Percentiles rank a stretch among this genome's conserved stretches.
These are phyloP conservation scores for Wickerhamiella parazyma DNA, from an alignment of 805 yeast genomes.

Conservation along the genomic window DNA sequence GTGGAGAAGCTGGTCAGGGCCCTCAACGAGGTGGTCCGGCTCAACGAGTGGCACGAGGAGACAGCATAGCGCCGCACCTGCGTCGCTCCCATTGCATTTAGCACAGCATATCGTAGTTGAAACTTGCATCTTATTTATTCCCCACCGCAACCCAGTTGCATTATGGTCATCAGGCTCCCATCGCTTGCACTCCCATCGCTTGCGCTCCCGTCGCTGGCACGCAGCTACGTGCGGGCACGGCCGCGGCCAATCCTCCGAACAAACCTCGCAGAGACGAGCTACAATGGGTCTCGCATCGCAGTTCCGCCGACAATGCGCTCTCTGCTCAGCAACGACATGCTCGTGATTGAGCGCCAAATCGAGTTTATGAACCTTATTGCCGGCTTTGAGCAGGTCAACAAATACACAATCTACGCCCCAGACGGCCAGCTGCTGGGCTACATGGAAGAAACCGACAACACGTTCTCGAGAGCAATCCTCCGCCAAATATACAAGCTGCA, in stretches of 20 bases:
- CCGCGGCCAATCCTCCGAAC: constrained; percentile 2
- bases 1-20: constrained; percentile 24
- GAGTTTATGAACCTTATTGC: constrained; percentile 77
- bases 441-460: constrained; percentile 69
- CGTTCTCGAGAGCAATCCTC: constrained; percentile 52
- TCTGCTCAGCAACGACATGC: constrained; percentile 62
- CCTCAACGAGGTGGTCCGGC: constrained; percentile 21
- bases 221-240: neutral
- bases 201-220: neutral
- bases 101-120: too few species aligned
- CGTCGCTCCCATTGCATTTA: too few species aligned
- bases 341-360: constrained; percentile 75
- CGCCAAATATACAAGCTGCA: constrained; percentile 76
- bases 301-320: constrained; percentile 35
- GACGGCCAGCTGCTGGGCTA: constrained; percentile 64
- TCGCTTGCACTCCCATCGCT: neutral
- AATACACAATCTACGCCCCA: constrained; percentile 55
- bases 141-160: too few species aligned
- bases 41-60: constrained; percentile 1
- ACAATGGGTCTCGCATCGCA: neutral
- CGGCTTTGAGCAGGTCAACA: constrained; percentile 87
- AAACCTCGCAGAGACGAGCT: constrained; percentile 3
- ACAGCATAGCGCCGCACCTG: neutral
- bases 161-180: neutral
- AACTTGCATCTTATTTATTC: neutral